Evolutionary conservation across 2,329 filamentous ascomycete genomes (phyloP).

Genomic region (Rhinocladiella mackenziei): DNA sequence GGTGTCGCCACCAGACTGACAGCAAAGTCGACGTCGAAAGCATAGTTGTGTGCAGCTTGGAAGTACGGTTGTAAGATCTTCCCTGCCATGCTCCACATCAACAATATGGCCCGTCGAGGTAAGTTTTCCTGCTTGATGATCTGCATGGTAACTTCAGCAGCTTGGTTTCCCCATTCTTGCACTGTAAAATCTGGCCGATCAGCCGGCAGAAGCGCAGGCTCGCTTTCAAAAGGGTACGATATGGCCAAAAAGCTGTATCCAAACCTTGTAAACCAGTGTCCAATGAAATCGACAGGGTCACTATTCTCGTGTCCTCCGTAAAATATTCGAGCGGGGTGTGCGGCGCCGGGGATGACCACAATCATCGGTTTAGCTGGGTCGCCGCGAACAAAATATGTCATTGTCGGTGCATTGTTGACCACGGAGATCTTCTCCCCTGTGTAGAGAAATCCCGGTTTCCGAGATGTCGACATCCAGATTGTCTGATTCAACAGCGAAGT

Average conservation of each 20-base stretch:
- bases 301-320: slow-evolving; percentile 2
- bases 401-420: slow-evolving; percentile 5
- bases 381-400: slow-evolving; percentile 6
- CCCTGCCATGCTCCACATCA: slow-evolving; percentile 8
- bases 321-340: slow-evolving; percentile 7
- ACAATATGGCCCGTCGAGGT: not conserved
- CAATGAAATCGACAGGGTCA: slow-evolving; percentile 4
- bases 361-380: not conserved
- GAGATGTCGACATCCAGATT: too few species aligned
- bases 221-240: slow-evolving; percentile 5
- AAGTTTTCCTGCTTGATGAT: slow-evolving; percentile 1
- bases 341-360: slow-evolving; percentile 5
- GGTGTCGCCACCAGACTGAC: slow-evolving; percentile 1
- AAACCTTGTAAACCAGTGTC: not conserved
- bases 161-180: slow-evolving; percentile 3
- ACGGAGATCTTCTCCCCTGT: not conserved
- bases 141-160: slow-evolving; percentile 1
- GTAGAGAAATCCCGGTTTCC: slow-evolving; percentile 2
- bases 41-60: not conserved
- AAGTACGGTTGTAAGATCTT: slow-evolving; percentile 5
- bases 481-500: not conserved
- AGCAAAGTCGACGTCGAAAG: not conserved
- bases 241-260: slow-evolving; percentile 6
- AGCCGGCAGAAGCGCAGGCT: not conserved
- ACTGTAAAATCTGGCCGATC: slow-evolving; percentile 2